A percentile compares a stretch with the other conserved stretches of the same genome.
Evolutionary conservation across 352 stramenopile genomes (phyloP).

Genomic region (Phytopythium cucurbitacearum): DNA sequence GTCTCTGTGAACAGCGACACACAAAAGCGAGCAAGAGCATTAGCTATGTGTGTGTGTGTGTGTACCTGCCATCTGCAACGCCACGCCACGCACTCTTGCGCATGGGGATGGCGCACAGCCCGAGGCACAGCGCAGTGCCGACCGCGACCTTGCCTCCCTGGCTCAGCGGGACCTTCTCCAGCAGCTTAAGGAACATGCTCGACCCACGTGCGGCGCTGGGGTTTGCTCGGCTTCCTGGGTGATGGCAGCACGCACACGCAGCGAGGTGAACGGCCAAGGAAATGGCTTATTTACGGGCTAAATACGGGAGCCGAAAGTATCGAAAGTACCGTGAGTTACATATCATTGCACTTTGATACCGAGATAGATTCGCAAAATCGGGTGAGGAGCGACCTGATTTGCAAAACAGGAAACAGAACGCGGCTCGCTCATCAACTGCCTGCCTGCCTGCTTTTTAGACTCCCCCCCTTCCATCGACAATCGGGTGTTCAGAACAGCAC

Average conservation of each 20-base stretch:
- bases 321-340: too few relatives aligned
- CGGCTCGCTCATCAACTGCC: too few relatives aligned
- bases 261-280: too few relatives aligned
- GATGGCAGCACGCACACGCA: not conserved
- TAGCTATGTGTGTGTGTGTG: not conserved
- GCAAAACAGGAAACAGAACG: too few relatives aligned
- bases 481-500: too few relatives aligned
- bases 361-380: too few relatives aligned
- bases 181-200: slow-evolving; percentile 51
- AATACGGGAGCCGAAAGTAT: too few relatives aligned
- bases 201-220: slow-evolving; percentile 5
- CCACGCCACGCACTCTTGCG: slow-evolving; percentile 42
- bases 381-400: too few relatives aligned
- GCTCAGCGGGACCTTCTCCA: slow-evolving; percentile 65
- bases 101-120: slow-evolving; percentile 64
- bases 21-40: slow-evolving; percentile 6
- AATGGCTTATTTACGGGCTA: too few relatives aligned
- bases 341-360: too few relatives aligned
- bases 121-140: slow-evolving; percentile 60
- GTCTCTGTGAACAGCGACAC: slow-evolving; percentile 34
- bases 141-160: slow-evolving; percentile 72
- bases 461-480: too few relatives aligned
- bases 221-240: not conserved
- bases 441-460: too few relatives aligned
- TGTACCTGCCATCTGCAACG: not conserved